Evolutionary conservation across 345 rosid species (phyloP), one percentile per base, ranked within the genome.

Genomic region (Erucastrum elatum): DNA sequence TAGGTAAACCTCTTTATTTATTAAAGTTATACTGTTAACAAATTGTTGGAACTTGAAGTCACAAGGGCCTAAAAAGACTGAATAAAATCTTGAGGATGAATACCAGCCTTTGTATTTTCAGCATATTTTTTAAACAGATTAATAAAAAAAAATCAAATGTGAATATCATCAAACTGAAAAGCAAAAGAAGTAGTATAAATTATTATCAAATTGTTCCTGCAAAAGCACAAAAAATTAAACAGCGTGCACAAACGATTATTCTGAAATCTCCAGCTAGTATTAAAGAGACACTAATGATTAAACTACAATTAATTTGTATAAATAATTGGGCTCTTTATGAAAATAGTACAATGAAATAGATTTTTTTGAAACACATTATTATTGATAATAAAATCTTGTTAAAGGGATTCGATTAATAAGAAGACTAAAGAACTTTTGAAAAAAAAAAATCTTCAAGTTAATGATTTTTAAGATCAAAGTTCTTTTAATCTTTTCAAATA

Each of bases 11-110:
- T 75, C 67, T 75, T 80, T 80, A 25, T 64, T 75, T 12, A 55
- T 53, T 17, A 55, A 30, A 55, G n/a, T 0, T 68, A 68, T 49
- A 29, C 31, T 29, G 64, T 64, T 31, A 64, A 65, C 73, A 75
- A 37, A 75, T 70, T 70, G 68, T 80, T 80, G 83, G 83, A 80
- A 80, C 80, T 80, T 80, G 83, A 75, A 80, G 77, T 76, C 83
- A 75, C 77, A 76, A 75, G 77, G 58, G 27, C 46, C 64, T 80
- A 56, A 71, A 68, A 56, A 31, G 51, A 29, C 9, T 59, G 55
- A 64, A 66, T 21, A 44, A 70, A 66, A 46, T 56, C 55, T 66
- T 59, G 25, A 64, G 46, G 73, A 75, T 75, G 49, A 21, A 64
- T 75, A 70, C 69, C 68, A 55, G 68, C 78, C 59, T 68, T 64